A percentile compares a stretch with the other conserved stretches of the same genome.
phyloP scores from a whole-genome alignment of 345 rosid genomes.

The Populus tremula region DNA sequence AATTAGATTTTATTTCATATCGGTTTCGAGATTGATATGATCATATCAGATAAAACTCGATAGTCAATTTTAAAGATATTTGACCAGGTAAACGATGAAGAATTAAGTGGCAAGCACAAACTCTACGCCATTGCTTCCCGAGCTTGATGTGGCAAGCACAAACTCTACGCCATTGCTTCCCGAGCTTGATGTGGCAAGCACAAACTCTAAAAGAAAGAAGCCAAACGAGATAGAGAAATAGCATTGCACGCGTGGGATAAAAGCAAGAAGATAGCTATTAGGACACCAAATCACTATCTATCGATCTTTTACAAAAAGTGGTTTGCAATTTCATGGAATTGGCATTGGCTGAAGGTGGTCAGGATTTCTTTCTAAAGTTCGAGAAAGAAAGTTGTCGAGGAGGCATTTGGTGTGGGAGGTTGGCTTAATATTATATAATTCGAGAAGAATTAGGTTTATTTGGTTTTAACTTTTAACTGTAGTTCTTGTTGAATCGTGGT shows the following conservation, averaged over 20 bases:
- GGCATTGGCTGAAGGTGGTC: not conserved
- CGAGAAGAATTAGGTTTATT: not conserved
- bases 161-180: not conserved
- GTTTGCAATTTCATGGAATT: not conserved
- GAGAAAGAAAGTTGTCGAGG: not conserved
- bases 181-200: not conserved
- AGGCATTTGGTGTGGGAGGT: not conserved
- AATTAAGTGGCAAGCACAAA: too few species aligned
- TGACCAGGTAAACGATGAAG: too few species aligned
- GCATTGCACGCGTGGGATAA: not conserved
- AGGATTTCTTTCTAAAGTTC: not conserved
- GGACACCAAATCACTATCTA: not conserved
- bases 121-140: not conserved
- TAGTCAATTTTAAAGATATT: too few species aligned
- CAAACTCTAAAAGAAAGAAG: not conserved
- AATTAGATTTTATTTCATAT: too few species aligned
- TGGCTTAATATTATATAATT: not conserved
- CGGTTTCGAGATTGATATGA: too few species aligned
- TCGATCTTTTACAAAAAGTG: too few species aligned
- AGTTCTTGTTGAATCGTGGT: too few species aligned
- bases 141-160: not conserved
- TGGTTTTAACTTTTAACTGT: too few species aligned
- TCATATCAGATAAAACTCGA: too few species aligned
- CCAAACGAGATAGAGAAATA: not conserved
- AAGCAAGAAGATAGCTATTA: not conserved